These are phyloP conservation scores for Carex cristatella DNA, from an alignment of 176 grass and related monocot genomes.

Conservation along the genomic window DNA sequence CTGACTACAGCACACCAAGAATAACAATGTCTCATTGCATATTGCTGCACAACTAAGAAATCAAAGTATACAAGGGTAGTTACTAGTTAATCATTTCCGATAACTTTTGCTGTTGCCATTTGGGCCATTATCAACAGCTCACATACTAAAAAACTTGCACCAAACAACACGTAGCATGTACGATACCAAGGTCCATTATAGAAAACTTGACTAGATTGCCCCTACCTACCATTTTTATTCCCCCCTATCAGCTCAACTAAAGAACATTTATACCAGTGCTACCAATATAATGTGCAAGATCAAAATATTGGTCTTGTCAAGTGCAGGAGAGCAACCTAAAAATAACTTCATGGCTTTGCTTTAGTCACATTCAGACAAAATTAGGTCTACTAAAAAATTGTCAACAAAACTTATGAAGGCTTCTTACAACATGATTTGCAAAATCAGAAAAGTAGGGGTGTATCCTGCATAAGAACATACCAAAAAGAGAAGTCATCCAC, in stretches of 20 bases:
- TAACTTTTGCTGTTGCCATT: neutral
- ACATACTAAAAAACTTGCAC: too few relatives aligned
- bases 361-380: neutral
- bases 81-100: neutral
- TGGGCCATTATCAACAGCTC: neutral
- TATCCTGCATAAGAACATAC: neutral
- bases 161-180: neutral
- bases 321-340: neutral
- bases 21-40: neutral
- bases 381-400: neutral
- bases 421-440: neutral
- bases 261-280: neutral
- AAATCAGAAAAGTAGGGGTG: neutral
- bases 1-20: neutral
- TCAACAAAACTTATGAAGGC: neutral
- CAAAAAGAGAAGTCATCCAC: neutral
- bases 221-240: neutral
- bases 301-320: neutral
- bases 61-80: too few relatives aligned
- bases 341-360: neutral
- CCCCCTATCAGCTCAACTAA: neutral
- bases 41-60: neutral
- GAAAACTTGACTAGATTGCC: neutral
- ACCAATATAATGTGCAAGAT: neutral
- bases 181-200: neutral